Evolutionary conservation across 768 basidiomycete genomes (phyloP).

Genomic region (Fomitopsis pulvina): DNA sequence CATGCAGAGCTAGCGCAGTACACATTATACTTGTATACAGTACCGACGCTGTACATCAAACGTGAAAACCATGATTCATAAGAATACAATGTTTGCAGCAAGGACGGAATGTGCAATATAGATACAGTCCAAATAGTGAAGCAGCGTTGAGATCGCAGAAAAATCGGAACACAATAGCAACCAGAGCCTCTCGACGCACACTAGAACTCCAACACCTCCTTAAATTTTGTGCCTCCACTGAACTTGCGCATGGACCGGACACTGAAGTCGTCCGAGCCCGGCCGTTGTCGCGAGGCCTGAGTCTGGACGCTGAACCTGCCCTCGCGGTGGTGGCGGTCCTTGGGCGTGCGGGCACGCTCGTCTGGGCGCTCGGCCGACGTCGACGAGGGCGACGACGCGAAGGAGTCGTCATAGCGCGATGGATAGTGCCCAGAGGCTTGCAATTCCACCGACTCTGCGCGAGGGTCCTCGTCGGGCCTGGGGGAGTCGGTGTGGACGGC

Average conservation of each 20-base stretch:
- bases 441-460: constrained; percentile 14
- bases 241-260: constrained; percentile 21
- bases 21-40: background rate
- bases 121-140: too few species aligned
- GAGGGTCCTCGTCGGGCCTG: background rate
- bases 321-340: background rate
- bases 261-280: constrained; percentile 2
- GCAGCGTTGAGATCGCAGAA: too few species aligned
- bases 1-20: background rate
- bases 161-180: too few species aligned
- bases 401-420: background rate
- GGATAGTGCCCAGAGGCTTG: background rate
- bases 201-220: constrained; percentile 15
- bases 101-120: too few species aligned
- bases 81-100: too few species aligned
- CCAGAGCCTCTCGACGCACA: background rate
- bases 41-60: background rate
- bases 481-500: background rate
- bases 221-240: constrained; percentile 25
- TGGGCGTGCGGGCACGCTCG: background rate
- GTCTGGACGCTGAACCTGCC: constrained; percentile 7
- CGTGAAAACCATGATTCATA: background rate
- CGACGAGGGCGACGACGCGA: constrained; percentile 11
- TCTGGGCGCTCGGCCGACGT: background rate
- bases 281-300: background rate